phyloP scores from a whole-genome alignment of 2,329 filamentous ascomycete genomes.

The Aspergillus eucalypticola region DNA sequence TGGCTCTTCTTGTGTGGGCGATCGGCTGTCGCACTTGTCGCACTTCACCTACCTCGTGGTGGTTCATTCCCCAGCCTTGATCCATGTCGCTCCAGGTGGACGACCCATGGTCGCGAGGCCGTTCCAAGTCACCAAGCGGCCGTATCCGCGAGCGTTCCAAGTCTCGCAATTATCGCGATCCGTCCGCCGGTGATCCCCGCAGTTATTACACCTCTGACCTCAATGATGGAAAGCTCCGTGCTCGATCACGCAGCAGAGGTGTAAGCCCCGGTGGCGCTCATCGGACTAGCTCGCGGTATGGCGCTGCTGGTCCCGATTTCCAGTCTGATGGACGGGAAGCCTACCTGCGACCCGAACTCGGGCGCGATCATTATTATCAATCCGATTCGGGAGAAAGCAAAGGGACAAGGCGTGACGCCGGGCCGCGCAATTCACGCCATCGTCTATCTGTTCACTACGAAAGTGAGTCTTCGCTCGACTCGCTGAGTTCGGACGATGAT shows the following conservation, averaged over 20 bases:
- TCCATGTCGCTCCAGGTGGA: slow-evolving; percentile 42
- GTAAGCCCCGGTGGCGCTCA: slow-evolving; percentile 21
- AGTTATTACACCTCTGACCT: slow-evolving; percentile 33
- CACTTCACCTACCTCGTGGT: slow-evolving; percentile 5
- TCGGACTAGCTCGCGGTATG: slow-evolving; percentile 24
- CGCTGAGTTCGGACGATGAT: slow-evolving; percentile 32
- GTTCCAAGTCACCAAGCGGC: slow-evolving; percentile 48
- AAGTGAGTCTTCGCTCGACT: slow-evolving; percentile 21
- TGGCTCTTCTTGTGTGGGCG: background rate
- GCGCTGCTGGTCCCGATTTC: slow-evolving; percentile 24
- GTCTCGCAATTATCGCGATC: slow-evolving; percentile 43
- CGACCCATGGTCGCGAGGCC: slow-evolving; percentile 45
- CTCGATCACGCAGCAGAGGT: slow-evolving; percentile 22
- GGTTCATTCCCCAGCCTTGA: slow-evolving; percentile 5
- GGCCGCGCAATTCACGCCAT: slow-evolving; percentile 22
- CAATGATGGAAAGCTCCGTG: slow-evolving; percentile 28
- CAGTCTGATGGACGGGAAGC: slow-evolving; percentile 23
- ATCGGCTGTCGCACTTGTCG: slow-evolving; percentile 2
- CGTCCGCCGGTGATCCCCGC: slow-evolving; percentile 14
- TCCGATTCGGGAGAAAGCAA: slow-evolving; percentile 27
- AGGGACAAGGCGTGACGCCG: slow-evolving; percentile 13
- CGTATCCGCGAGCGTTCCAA: slow-evolving; percentile 44
- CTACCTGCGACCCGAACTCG: slow-evolving; percentile 19
- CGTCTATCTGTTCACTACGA: slow-evolving; percentile 26
- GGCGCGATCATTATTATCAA: slow-evolving; percentile 29